A percentile compares a stretch with the other conserved stretches of the same genome.
Evolutionary conservation across 352 stramenopile species (phyloP).

Genomic region (Globisporangium yorkense): DNA sequence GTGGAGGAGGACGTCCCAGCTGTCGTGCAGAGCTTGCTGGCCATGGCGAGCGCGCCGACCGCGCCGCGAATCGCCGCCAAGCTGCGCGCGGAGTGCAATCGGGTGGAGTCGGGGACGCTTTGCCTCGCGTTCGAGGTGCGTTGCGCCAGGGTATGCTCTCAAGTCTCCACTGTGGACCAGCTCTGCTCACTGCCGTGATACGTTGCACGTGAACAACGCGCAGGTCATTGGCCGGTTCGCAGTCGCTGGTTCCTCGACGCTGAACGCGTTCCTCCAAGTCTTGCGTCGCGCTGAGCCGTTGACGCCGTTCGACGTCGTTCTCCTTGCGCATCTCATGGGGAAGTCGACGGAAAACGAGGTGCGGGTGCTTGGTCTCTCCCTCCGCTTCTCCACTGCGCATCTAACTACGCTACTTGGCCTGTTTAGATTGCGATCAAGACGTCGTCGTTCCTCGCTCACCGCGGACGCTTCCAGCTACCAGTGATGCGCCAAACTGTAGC

Average conservation of each 20-base stretch:
- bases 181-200: neutral
- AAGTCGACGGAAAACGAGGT: slow-evolving; percentile 63
- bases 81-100: slow-evolving; percentile 57
- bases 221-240: slow-evolving; percentile 57
- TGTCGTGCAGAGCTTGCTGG: slow-evolving; percentile 70
- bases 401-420: too few species aligned
- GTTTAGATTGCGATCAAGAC: slow-evolving; percentile 34
- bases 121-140: slow-evolving; percentile 47
- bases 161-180: neutral
- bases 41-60: slow-evolving; percentile 53
- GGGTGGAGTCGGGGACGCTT: slow-evolving; percentile 41
- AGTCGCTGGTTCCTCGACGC: slow-evolving; percentile 35
- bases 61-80: slow-evolving; percentile 40
- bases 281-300: slow-evolving; percentile 41
- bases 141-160: neutral
- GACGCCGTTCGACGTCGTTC: slow-evolving; percentile 53
- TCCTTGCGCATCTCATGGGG: slow-evolving; percentile 56
- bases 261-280: slow-evolving; percentile 39
- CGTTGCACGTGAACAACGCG: neutral
- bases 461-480: slow-evolving; percentile 23
- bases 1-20: slow-evolving; percentile 75
- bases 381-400: too few species aligned
- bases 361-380: neutral
- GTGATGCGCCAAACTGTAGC: slow-evolving; percentile 25
- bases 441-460: slow-evolving; percentile 33